A percentile compares a stretch with the other conserved stretches of the same genome.
phyloP scores from a whole-genome alignment of 192 early-diverging fungal genomes.

The Gonapodya prolifera region DNA sequence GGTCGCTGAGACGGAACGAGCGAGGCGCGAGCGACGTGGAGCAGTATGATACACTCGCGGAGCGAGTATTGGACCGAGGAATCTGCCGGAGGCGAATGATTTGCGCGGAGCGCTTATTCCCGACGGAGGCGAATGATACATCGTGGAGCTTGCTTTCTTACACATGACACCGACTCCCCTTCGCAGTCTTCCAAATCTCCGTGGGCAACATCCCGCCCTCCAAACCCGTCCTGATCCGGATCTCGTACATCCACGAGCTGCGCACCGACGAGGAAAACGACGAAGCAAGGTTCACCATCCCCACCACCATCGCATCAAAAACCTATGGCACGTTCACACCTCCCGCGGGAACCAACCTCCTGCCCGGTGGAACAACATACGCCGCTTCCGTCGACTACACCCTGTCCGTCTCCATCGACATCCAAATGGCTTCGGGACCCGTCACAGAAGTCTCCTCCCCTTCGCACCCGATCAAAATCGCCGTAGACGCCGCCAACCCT shows the following conservation, averaged over 20 bases:
- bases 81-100: no score
- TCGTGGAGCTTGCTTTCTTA: neutral
- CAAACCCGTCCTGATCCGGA: constrained; percentile 17
- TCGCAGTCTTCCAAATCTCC: constrained; percentile 27
- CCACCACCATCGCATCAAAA: constrained; percentile 20
- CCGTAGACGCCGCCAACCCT: constrained; percentile 11
- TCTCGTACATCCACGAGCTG: constrained; percentile 34
- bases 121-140: neutral
- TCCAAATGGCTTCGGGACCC: constrained; percentile 12
- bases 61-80: no score
- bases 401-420: constrained; percentile 8
- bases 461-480: constrained; percentile 17
- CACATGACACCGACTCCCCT: neutral
- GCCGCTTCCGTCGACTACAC: neutral
- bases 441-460: constrained; percentile 28
- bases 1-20: no score
- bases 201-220: constrained; percentile 30
- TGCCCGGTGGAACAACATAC: constrained; percentile 6
- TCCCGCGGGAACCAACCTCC: neutral
- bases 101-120: no score
- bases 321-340: constrained; percentile 17
- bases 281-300: constrained; percentile 27
- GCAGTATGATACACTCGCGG: no score
- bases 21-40: no score
- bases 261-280: constrained; percentile 30